These are phyloP conservation scores for Cladophialophora exuberans DNA, from an alignment of 2,329 filamentous ascomycete genomes.

Conservation along the genomic window DNA sequence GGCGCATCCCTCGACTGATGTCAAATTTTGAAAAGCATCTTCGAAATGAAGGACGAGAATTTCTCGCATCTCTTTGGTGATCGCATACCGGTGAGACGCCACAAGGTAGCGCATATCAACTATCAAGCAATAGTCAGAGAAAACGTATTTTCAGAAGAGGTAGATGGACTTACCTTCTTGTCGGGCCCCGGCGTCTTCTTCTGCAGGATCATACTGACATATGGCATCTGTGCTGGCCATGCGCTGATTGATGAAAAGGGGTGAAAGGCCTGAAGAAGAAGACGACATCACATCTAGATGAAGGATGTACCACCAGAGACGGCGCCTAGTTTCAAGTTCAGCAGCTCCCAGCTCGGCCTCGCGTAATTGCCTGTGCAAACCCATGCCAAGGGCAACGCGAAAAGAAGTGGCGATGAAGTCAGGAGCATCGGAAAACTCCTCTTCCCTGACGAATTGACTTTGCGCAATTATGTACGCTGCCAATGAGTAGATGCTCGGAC, in stretches of 20 bases:
- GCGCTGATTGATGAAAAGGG: slow-evolving; percentile 30
- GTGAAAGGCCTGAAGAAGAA: slow-evolving; percentile 26
- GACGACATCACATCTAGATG: slow-evolving; percentile 32
- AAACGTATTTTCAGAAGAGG: not conserved
- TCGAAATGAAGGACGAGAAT: slow-evolving; percentile 28
- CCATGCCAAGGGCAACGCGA: slow-evolving; percentile 29
- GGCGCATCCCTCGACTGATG: slow-evolving; percentile 15
- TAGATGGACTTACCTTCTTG: slow-evolving; percentile 1
- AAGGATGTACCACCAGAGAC: slow-evolving; percentile 32
- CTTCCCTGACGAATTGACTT: slow-evolving; percentile 31
- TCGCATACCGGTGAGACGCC: slow-evolving; percentile 26
- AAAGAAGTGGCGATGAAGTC: slow-evolving; percentile 31
- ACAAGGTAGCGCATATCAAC: slow-evolving; percentile 30
- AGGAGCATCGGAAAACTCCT: slow-evolving; percentile 29
- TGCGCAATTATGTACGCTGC: slow-evolving; percentile 30
- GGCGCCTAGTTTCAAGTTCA: slow-evolving; percentile 27
- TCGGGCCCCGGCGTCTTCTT: not conserved
- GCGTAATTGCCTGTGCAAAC: slow-evolving; percentile 26
- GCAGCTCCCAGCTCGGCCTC: slow-evolving; percentile 19
- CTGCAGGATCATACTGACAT: slow-evolving; percentile 17
- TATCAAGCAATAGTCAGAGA: slow-evolving; percentile 4
- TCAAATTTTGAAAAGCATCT: slow-evolving; percentile 17
- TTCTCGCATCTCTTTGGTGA: slow-evolving; percentile 27
- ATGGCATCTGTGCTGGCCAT: slow-evolving; percentile 29
- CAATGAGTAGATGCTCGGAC: slow-evolving; percentile 25